Conservation (phyloP, 192 early-diverging fungal species). For the Entophlyctis luteolus region DNA sequence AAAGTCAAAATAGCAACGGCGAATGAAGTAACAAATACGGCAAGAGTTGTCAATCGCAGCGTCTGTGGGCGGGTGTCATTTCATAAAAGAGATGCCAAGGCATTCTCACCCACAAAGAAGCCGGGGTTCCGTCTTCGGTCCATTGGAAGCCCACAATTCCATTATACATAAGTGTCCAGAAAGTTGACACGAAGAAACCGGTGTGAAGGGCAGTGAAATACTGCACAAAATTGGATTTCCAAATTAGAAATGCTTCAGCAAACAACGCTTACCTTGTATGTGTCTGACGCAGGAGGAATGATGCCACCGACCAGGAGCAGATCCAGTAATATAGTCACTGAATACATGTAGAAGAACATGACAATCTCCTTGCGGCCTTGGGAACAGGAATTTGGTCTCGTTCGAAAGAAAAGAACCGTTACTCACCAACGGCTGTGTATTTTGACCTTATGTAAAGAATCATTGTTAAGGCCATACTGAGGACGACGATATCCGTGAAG, state of each 20-base stretch:
- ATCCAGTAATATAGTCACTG: slow-evolving; percentile 78
- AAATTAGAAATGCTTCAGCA: not conserved
- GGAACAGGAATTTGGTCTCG: not conserved
- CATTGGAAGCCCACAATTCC: slow-evolving; percentile 96
- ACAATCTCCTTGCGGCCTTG: slow-evolving; percentile 95
- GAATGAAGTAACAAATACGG: slow-evolving; percentile 74
- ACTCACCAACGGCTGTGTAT: slow-evolving; percentile 95
- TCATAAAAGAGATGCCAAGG: too few relatives aligned
- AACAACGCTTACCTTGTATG: slow-evolving; percentile 56
- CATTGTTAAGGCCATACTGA: slow-evolving; percentile 97
- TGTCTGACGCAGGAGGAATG: slow-evolving; percentile 72
- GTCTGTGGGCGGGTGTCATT: too few relatives aligned
- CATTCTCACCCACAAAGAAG: slow-evolving; percentile 90
- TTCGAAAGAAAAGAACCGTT: slow-evolving; percentile 7
- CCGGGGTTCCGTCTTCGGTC: slow-evolving; percentile 89
- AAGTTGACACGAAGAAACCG: slow-evolving; percentile 76
- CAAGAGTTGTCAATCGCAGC: slow-evolving; percentile 76
- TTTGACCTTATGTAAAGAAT: slow-evolving; percentile 96
- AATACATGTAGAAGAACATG: slow-evolving; percentile 97
- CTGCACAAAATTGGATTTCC: slow-evolving; percentile 34
- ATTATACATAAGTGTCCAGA: slow-evolving; percentile 91
- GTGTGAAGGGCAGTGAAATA: slow-evolving; percentile 82
- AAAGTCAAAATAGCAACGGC: slow-evolving; percentile 84
- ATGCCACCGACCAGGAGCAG: slow-evolving; percentile 89
- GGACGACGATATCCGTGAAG: slow-evolving; percentile 86